Evolutionary conservation across 805 yeast genomes (phyloP).

Genomic region (Teunomyces stri): DNA sequence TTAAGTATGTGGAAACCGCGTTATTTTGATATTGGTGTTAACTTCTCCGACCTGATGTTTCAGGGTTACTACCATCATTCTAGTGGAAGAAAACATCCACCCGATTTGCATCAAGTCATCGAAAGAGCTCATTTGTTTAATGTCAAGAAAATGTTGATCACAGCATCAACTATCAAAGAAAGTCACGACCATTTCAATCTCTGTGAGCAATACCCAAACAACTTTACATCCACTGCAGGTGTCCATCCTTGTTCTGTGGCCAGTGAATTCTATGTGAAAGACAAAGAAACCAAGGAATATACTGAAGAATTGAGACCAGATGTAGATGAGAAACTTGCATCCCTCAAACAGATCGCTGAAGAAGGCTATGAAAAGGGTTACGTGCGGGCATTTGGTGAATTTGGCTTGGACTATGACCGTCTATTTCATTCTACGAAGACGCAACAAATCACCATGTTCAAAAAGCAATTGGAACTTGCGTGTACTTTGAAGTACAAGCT

Average conservation of each 20-base stretch:
- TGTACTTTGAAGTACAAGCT: slow-evolving; percentile 41
- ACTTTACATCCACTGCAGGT: slow-evolving; percentile 71
- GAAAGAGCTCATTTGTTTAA: slow-evolving; percentile 61
- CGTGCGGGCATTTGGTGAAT: slow-evolving; percentile 88
- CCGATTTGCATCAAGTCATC: slow-evolving; percentile 65
- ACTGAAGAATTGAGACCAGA: slow-evolving; percentile 37
- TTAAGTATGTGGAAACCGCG: slow-evolving; percentile 35
- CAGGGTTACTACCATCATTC: slow-evolving; percentile 74
- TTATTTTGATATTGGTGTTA: slow-evolving; percentile 55
- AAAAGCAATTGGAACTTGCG: slow-evolving; percentile 67
- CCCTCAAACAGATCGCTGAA: slow-evolving; percentile 48
- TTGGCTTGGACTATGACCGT: slow-evolving; percentile 93
- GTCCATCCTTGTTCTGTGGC: slow-evolving; percentile 92
- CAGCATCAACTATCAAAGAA: slow-evolving; percentile 78
- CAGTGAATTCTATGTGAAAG: slow-evolving; percentile 33
- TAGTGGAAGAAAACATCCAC: slow-evolving; percentile 50
- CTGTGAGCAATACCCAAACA: slow-evolving; percentile 37
- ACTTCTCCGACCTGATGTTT: slow-evolving; percentile 87
- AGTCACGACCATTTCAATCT: slow-evolving; percentile 59
- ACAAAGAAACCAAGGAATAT: slow-evolving; percentile 13
- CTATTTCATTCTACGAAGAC: slow-evolving; percentile 69
- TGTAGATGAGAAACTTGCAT: slow-evolving; percentile 42
- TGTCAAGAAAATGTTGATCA: slow-evolving; percentile 70
- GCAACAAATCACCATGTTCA: slow-evolving; percentile 67
- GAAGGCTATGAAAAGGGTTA: slow-evolving; percentile 47